A percentile compares a stretch with the other conserved stretches of the same genome.
These are phyloP conservation scores for Alternaria gaisen DNA, from an alignment of 2,329 filamentous ascomycete species.

Conservation along the genomic window DNA sequence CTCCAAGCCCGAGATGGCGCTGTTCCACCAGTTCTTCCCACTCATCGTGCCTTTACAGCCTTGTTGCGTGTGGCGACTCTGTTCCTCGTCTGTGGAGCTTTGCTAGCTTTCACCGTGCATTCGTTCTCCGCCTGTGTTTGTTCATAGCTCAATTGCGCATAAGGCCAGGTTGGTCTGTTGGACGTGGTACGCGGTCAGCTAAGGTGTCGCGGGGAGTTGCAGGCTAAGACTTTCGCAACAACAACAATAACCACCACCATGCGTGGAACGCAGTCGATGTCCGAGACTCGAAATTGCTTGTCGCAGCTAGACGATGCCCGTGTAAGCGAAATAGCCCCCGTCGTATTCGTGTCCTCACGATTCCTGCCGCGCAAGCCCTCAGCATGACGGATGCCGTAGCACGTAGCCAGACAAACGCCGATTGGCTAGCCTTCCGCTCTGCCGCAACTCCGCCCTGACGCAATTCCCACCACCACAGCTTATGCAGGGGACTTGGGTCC, in stretches of 20 bases:
- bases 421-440: conserved; percentile 15
- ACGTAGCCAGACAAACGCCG: conserved; percentile 21
- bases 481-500: conserved; percentile 1
- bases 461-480: conserved; percentile 10
- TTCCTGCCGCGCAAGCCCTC: conserved; percentile 22
- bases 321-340: conserved; percentile 4
- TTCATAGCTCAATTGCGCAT: conserved; percentile 43
- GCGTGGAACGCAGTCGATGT: background rate
- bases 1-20: conserved; percentile 93
- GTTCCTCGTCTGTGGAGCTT: conserved; percentile 14
- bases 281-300: background rate
- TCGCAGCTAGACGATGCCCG: background rate
- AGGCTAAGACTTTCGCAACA: conserved; percentile 16
- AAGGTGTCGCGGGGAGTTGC: conserved; percentile 34
- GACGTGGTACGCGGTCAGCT: conserved; percentile 33
- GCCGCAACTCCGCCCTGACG: conserved; percentile 18
- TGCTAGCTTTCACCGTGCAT: conserved; percentile 41
- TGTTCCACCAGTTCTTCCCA: conserved; percentile 58
- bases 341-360: conserved; percentile 28
- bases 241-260: background rate
- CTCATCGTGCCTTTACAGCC: conserved; percentile 33
- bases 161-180: conserved; percentile 38
- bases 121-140: conserved; percentile 38
- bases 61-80: background rate
- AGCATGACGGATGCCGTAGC: conserved; percentile 19